Conservation (phyloP, 2,329 filamentous ascomycete genomes). For the Sclerotiophoma versabilis region DNA sequence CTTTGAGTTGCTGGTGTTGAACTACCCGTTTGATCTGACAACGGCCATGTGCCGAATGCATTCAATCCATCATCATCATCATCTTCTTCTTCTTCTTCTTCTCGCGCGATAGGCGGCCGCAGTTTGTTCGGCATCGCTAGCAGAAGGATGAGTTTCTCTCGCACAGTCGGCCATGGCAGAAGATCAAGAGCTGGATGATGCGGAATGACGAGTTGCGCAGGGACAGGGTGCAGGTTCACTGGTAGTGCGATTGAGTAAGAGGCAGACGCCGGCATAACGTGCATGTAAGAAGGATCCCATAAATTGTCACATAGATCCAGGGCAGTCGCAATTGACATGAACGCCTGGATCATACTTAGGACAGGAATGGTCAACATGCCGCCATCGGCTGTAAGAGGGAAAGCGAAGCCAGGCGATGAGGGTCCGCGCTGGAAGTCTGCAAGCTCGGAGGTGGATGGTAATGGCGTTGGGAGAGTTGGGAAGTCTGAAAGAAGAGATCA, state of each 20-base stretch:
- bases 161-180: conserved; percentile 63
- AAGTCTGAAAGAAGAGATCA: background rate
- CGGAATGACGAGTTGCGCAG: conserved; percentile 57
- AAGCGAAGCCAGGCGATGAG: background rate
- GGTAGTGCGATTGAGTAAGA: conserved; percentile 18
- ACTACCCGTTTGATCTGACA: background rate
- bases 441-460: background rate
- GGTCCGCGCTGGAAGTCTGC: background rate
- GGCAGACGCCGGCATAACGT: conserved; percentile 20
- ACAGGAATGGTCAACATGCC: conserved; percentile 48
- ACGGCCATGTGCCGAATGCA: background rate
- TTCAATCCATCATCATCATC: conserved; percentile 39
- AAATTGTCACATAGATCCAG: conserved; percentile 23
- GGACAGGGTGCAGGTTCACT: conserved; percentile 59
- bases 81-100: conserved; percentile 35
- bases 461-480: conserved; percentile 1
- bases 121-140: conserved; percentile 58
- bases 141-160: conserved; percentile 58
- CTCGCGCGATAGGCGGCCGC: conserved; percentile 56
- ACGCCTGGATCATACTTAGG: conserved; percentile 41
- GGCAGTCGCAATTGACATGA: conserved; percentile 22
- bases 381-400: conserved; percentile 24
- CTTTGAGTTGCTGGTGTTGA: conserved; percentile 21
- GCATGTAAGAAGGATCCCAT: conserved; percentile 29
- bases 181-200: conserved; percentile 67